These are phyloP conservation scores for Kluyveromyces siamensis DNA, from an alignment of 805 yeast genomes.

Conservation along the genomic window DNA sequence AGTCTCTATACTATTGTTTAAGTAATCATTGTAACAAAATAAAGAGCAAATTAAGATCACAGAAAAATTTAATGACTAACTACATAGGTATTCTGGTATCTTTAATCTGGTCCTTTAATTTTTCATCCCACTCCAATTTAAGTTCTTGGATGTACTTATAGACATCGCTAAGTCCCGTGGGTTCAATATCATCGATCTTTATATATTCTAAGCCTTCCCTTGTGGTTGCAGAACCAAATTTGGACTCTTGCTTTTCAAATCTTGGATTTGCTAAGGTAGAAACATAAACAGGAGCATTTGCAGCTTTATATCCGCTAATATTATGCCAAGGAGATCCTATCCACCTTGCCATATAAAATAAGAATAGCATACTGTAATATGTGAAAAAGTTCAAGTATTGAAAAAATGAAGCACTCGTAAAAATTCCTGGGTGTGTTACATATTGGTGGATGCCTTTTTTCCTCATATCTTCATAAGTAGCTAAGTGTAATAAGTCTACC, in stretches of 20 bases:
- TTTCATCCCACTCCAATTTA: conserved; percentile 62
- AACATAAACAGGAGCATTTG: conserved; percentile 74
- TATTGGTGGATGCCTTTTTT: conserved; percentile 57
- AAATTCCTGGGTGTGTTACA: conserved; percentile 89
- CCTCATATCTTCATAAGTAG: conserved; percentile 47
- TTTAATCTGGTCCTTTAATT: conserved; percentile 63
- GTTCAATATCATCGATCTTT: conserved; percentile 45
- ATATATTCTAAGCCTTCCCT: conserved; percentile 59
- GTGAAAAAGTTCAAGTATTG: conserved; percentile 70
- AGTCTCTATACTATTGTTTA: too few relatives aligned
- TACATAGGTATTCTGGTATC: conserved; percentile 32
- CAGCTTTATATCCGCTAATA: conserved; percentile 81
- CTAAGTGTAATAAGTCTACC: conserved; percentile 74
- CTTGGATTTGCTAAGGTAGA: conserved; percentile 44
- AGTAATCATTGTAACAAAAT: too few relatives aligned
- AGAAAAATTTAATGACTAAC: not conserved
- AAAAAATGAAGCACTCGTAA: conserved; percentile 72
- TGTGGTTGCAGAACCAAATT: conserved; percentile 66
- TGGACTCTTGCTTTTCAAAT: conserved; percentile 39
- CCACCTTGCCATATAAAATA: conserved; percentile 76
- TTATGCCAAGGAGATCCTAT: conserved; percentile 86
- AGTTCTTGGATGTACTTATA: conserved; percentile 50
- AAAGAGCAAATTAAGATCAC: too few relatives aligned
- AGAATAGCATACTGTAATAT: conserved; percentile 72
- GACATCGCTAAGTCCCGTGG: conserved; percentile 61